Evolutionary conservation across 2,329 filamentous ascomycete genomes (phyloP).

Genomic region (Curvularia verruculosa): DNA sequence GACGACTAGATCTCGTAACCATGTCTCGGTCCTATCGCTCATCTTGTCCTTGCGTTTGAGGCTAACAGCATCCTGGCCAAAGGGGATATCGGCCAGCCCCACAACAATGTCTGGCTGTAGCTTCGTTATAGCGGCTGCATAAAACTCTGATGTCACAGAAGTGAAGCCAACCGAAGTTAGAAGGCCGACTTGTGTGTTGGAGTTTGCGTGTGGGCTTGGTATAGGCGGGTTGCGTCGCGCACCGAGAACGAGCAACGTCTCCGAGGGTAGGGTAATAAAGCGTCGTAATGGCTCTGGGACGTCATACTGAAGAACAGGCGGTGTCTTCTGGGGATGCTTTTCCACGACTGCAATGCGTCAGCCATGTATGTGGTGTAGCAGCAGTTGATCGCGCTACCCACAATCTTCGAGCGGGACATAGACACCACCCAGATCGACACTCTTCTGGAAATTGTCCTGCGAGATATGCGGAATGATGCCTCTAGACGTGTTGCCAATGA

Average conservation of each 20-base stretch:
- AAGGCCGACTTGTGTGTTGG: constrained; percentile 72
- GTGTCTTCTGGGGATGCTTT: constrained; percentile 57
- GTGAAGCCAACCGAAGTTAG: constrained; percentile 88
- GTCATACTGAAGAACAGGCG: constrained; percentile 60
- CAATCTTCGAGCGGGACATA: constrained; percentile 93
- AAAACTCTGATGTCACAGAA: constrained; percentile 71
- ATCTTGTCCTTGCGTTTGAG: constrained; percentile 80
- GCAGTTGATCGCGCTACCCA: constrained; percentile 56
- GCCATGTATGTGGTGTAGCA: constrained; percentile 24
- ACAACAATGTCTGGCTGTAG: constrained; percentile 82
- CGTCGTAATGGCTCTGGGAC: constrained; percentile 66
- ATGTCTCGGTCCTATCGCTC: constrained; percentile 82
- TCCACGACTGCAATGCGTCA: constrained; percentile 65
- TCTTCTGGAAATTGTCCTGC: constrained; percentile 75
- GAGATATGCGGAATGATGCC: constrained; percentile 87
- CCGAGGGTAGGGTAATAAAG: constrained; percentile 75
- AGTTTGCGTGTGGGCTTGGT: constrained; percentile 70
- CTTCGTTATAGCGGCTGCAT: constrained; percentile 67
- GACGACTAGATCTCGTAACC: constrained; percentile 72
- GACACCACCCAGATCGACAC: constrained; percentile 69
- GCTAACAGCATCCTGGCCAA: constrained; percentile 62
- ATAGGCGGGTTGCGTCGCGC: constrained; percentile 80
- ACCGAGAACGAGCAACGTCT: constrained; percentile 72
- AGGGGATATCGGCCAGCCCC: constrained; percentile 74
- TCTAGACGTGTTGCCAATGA: constrained; percentile 78